phyloP scores from a whole-genome alignment of 2,329 filamentous ascomycete species.

The Cryphonectria nitschkei region DNA sequence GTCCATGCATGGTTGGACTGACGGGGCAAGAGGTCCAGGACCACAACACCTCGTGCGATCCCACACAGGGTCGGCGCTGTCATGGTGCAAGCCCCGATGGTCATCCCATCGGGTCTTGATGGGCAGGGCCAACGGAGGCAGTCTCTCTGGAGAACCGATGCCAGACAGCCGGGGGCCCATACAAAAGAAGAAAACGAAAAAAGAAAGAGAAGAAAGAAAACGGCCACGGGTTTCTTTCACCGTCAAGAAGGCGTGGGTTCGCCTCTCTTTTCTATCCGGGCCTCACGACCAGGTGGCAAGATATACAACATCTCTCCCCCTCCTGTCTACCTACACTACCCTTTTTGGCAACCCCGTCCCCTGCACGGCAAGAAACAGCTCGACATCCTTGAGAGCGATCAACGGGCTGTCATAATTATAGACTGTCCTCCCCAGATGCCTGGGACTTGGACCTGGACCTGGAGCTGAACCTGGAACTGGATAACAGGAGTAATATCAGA shows the following conservation, averaged over 20 bases:
- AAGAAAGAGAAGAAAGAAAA: not conserved
- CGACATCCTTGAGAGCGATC: not conserved
- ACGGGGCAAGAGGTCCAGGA: slow-evolving; percentile 5
- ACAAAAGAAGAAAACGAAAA: slow-evolving; percentile 10
- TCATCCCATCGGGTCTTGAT: slow-evolving; percentile 3
- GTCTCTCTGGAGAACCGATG: slow-evolving; percentile 20
- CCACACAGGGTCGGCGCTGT: slow-evolving; percentile 14
- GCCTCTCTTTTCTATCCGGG: slow-evolving; percentile 10
- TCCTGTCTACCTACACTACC: slow-evolving; percentile 1
- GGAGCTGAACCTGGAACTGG: not conserved
- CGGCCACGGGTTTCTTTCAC: not conserved
- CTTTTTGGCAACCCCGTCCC: not conserved
- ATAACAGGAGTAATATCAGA: not conserved
- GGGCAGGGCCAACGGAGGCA: slow-evolving; percentile 8
- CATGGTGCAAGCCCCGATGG: slow-evolving; percentile 15
- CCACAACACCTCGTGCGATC: not conserved
- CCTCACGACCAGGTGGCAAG: not conserved
- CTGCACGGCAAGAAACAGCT: slow-evolving; percentile 1
- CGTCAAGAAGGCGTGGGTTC: slow-evolving; percentile 14
- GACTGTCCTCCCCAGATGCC: not conserved
- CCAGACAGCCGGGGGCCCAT: not conserved
- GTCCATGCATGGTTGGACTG: slow-evolving; percentile 11
- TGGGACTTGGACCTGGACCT: not conserved
- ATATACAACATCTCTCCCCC: not conserved
- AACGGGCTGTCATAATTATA: slow-evolving; percentile 4